phyloP scores from a whole-genome alignment of 2,329 filamentous ascomycete species.

The Colletotrichum agaves region DNA sequence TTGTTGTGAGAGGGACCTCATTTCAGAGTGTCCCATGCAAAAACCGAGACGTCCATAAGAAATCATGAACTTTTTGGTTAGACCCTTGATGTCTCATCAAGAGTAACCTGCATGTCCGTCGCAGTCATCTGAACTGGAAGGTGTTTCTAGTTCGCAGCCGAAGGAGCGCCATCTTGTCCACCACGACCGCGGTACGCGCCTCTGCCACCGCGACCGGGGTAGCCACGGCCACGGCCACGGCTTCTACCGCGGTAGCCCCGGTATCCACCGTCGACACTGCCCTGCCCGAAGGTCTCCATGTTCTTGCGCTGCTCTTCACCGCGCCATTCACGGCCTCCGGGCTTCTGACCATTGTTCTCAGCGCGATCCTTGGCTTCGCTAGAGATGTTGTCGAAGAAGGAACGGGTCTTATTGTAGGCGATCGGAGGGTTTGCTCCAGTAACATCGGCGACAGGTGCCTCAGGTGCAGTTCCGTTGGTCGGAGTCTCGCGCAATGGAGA shows the following conservation, averaged over 20 bases:
- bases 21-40: conserved; percentile 19
- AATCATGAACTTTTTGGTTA: conserved; percentile 4
- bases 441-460: conserved; percentile 47
- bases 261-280: conserved; percentile 86
- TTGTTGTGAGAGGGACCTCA: conserved; percentile 14
- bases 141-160: conserved; percentile 27
- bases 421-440: conserved; percentile 45
- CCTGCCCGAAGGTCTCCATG: conserved; percentile 97
- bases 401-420: conserved; percentile 86
- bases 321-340: conserved; percentile 88
- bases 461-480: conserved; percentile 48
- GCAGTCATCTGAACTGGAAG: not conserved
- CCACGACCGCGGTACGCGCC: conserved; percentile 48
- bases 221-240: conserved; percentile 73
- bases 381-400: conserved; percentile 99
- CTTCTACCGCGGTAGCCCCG: conserved; percentile 83
- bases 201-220: conserved; percentile 52
- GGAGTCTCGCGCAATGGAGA: conserved; percentile 70
- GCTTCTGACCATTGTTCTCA: conserved; percentile 73
- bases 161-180: conserved; percentile 18
- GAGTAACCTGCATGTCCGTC: not conserved
- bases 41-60: conserved; percentile 12
- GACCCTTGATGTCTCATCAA: not conserved
- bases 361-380: conserved; percentile 91
- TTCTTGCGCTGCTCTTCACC: conserved; percentile 95